Evolutionary conservation across 129 eudicot genomes (phyloP).

Genomic region (Heracleum sosnowskyi): DNA sequence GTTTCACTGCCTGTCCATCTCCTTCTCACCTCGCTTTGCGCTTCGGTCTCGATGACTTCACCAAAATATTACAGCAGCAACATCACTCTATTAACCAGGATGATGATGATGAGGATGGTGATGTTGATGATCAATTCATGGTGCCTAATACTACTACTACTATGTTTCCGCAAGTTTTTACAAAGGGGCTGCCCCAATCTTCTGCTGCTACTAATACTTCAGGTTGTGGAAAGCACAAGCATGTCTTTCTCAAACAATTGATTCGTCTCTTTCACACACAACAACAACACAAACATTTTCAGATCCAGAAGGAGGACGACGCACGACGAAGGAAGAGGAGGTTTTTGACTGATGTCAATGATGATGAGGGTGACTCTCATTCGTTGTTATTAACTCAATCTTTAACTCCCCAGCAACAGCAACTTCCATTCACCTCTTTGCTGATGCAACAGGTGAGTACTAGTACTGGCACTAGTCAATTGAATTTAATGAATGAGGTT

Average conservation of each 20-base stretch:
- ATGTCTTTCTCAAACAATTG: constrained; percentile 54
- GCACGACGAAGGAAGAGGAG: neutral
- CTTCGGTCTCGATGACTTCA: constrained; percentile 41
- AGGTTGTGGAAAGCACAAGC: constrained; percentile 48
- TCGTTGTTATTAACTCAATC: neutral
- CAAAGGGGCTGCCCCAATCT: neutral
- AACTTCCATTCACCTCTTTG: constrained; percentile 42
- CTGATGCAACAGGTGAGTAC: constrained; percentile 21
- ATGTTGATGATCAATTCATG: constrained; percentile 31
- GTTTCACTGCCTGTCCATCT: constrained; percentile 58
- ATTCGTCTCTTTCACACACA: constrained; percentile 26
- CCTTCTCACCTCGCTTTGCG: constrained; percentile 41
- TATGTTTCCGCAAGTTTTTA: neutral
- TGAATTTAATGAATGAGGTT: constrained; percentile 14
- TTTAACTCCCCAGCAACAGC: constrained; percentile 12
- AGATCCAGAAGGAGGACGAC: neutral
- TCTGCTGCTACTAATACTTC: neutral
- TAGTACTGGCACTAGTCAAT: neutral
- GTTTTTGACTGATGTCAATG: neutral
- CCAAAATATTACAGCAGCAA: neutral
- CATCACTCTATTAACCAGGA: neutral
- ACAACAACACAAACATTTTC: neutral
- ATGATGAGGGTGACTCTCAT: neutral
- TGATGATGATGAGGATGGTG: constrained; percentile 14
- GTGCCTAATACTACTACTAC: constrained; percentile 36